These are phyloP conservation scores for Acidomyces sp. DNA, from an alignment of 495 filamentous ascomycete genomes.

Conservation along the genomic window DNA sequence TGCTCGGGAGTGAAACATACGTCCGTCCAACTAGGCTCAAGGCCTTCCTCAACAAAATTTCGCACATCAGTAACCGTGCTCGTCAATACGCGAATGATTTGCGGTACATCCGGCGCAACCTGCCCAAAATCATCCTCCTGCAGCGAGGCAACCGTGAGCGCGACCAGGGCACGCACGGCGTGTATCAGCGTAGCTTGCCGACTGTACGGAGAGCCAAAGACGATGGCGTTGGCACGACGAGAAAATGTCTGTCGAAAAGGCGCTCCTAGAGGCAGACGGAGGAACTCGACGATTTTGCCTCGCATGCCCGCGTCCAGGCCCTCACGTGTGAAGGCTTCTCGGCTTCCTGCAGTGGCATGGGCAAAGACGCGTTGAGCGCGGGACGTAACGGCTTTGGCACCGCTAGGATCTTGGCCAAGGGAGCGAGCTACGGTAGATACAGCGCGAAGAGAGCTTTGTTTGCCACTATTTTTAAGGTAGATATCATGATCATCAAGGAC, in stretches of 20 bases:
- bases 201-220: conserved; percentile 56
- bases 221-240: conserved; percentile 44
- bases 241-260: conserved; percentile 60
- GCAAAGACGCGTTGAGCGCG: conserved; percentile 16
- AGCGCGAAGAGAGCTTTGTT: conserved; percentile 35
- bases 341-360: conserved; percentile 23
- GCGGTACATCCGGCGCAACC: conserved; percentile 64
- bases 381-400: conserved; percentile 10
- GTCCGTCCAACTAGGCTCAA: conserved; percentile 75
- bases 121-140: conserved; percentile 77
- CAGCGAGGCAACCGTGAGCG: conserved; percentile 57
- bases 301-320: conserved; percentile 29
- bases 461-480: conserved; percentile 28
- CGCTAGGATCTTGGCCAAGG: conserved; percentile 41
- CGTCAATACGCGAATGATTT: conserved; percentile 58
- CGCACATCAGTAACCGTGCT: conserved; percentile 55
- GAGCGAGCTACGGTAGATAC: conserved; percentile 44
- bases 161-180: conserved; percentile 54
- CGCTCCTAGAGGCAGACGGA: conserved; percentile 44
- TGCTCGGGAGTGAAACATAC: conserved; percentile 30
- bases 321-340: conserved; percentile 3
- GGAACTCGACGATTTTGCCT: conserved; percentile 22
- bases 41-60: conserved; percentile 40
- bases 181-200: conserved; percentile 52
- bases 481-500: conserved; percentile 24